Conservation (phyloP, 179 eudicot species). For the Pouteria campechiana region DNA sequence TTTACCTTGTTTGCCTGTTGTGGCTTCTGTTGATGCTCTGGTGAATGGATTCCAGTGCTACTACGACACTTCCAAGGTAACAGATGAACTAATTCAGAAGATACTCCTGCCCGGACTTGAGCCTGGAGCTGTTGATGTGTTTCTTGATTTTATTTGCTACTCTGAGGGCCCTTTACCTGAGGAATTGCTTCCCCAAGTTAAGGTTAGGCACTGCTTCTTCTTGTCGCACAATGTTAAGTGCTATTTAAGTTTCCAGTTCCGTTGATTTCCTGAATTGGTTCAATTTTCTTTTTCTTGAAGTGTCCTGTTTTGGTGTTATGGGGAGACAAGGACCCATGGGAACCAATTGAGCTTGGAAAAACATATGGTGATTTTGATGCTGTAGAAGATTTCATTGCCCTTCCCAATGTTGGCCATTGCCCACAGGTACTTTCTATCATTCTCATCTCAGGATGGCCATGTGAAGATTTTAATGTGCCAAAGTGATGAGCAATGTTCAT, state of each 20-base stretch:
- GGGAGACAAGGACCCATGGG: constrained; percentile 99
- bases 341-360: constrained; percentile 86
- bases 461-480: neutral
- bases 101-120: constrained; percentile 91
- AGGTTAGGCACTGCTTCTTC: constrained; percentile 29
- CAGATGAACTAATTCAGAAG: constrained; percentile 74
- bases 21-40: too few species aligned
- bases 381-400: constrained; percentile 76
- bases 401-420: constrained; percentile 92
- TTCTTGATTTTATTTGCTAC: constrained; percentile 94
- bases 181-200: constrained; percentile 85
- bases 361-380: constrained; percentile 56
- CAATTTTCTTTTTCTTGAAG: constrained; percentile 23
- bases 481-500: neutral
- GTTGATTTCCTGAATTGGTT: neutral
- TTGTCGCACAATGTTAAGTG: neutral
- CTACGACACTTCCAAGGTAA: constrained; percentile 82
- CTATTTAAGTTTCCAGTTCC: neutral
- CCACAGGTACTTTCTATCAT: constrained; percentile 67
- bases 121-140: constrained; percentile 93
- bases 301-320: constrained; percentile 89
- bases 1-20: constrained; percentile 7
- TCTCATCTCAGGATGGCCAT: neutral
- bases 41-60: constrained; percentile 78
- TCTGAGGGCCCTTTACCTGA: constrained; percentile 96